Conservation (phyloP, 768 basidiomycete genomes). For the Peribolospora kevripleyi region DNA sequence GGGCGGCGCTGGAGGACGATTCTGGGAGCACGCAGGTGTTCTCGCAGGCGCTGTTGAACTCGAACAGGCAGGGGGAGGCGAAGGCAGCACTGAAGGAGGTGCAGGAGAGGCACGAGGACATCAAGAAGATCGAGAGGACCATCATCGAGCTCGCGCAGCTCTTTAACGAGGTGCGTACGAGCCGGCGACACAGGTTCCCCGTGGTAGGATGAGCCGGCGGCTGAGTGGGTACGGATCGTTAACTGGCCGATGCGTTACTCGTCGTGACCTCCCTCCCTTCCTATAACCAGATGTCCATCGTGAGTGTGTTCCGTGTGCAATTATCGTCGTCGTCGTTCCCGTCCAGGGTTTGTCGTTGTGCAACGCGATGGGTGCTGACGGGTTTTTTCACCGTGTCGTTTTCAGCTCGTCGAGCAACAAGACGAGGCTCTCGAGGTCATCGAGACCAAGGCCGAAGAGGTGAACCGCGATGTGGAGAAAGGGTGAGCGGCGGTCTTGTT, state of each 20-base stretch:
- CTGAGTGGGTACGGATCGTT: not conserved
- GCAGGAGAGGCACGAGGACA: conserved; percentile 64
- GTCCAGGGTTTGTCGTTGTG: too few species aligned
- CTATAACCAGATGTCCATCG: conserved; percentile 38
- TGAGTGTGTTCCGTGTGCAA: too few species aligned
- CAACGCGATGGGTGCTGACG: too few species aligned
- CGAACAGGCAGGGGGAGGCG: conserved; percentile 62
- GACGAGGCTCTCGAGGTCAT: conserved; percentile 42
- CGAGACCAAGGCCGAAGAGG: conserved; percentile 35
- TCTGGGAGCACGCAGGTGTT: conserved; percentile 44
- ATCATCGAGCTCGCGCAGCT: conserved; percentile 59
- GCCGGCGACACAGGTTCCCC: too few species aligned
- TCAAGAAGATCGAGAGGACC: conserved; percentile 59
- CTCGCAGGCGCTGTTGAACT: conserved; percentile 27
- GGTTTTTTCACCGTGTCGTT: too few species aligned
- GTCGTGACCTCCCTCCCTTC: not conserved
- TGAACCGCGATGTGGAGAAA: conserved; percentile 39
- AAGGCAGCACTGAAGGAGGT: conserved; percentile 64
- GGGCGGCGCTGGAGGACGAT: conserved; percentile 45
- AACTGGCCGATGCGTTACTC: not conserved
- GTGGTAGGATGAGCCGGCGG: not conserved
- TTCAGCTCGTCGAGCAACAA: conserved; percentile 41
- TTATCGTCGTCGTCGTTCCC: too few species aligned
- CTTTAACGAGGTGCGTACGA: conserved; percentile 40
- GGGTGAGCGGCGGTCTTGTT: conserved; percentile 26